Percentiles rank a stretch among this genome's conserved stretches.
phyloP scores from a whole-genome alignment of 805 yeast genomes.

The Saccharomycopsis fodiens region DNA sequence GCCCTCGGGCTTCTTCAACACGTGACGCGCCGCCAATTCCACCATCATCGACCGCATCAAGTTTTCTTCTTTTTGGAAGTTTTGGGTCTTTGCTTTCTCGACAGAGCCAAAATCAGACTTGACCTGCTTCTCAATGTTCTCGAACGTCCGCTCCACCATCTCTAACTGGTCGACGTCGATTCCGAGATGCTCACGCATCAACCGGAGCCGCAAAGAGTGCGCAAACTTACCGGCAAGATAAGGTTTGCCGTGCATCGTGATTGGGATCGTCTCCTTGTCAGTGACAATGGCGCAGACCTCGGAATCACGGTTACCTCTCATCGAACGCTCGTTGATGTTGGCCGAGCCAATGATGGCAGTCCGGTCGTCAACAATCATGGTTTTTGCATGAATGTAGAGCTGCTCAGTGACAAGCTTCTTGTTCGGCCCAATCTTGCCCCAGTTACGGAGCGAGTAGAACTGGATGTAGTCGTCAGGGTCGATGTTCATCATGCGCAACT shows the following conservation, averaged over 20 bases:
- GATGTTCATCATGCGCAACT: conserved; percentile 70
- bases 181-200: conserved; percentile 96
- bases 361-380: conserved; percentile 87
- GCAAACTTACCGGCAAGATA: conserved; percentile 83
- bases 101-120: conserved; percentile 16
- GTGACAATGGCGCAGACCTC: conserved; percentile 87
- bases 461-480: conserved; percentile 87
- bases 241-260: conserved; percentile 73
- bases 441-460: conserved; percentile 84
- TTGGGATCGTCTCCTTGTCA: conserved; percentile 63
- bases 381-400: conserved; percentile 87
- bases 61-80: conserved; percentile 30
- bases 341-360: conserved; percentile 96
- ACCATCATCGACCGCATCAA: conserved; percentile 55
- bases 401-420: conserved; percentile 79
- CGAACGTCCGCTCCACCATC: conserved; percentile 67
- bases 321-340: conserved; percentile 91
- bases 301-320: conserved; percentile 90
- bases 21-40: conserved; percentile 66
- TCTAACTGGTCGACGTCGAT: conserved; percentile 85
- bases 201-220: conserved; percentile 76
- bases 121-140: conserved; percentile 32
- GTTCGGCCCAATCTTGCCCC: conserved; percentile 85
- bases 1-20: conserved; percentile 44
- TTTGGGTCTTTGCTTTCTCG: conserved; percentile 33